Evolutionary conservation across 441 rosid genomes (phyloP).

Genomic region (Populus hybrid): DNA sequence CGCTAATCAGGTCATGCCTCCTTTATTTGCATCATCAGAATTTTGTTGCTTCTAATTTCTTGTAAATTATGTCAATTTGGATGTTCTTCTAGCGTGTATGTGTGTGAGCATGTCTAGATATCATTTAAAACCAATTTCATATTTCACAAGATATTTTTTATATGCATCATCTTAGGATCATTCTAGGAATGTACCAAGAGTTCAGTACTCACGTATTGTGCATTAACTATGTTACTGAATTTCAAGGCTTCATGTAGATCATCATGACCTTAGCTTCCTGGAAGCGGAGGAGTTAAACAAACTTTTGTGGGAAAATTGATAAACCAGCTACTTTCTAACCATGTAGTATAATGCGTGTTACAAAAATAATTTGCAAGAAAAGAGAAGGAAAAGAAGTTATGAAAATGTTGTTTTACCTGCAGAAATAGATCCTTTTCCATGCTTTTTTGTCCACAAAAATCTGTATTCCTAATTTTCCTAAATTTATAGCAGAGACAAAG

Average conservation of each 20-base stretch:
- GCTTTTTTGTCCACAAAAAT: background rate
- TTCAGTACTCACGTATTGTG: background rate
- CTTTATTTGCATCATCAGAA: background rate
- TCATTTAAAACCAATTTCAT: background rate
- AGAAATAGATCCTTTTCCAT: background rate
- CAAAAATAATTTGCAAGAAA: background rate
- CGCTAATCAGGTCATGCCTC: slow-evolving; percentile 60
- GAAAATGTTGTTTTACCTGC: background rate
- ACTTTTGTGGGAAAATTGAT: background rate
- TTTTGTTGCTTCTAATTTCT: background rate
- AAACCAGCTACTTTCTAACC: background rate
- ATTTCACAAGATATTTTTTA: background rate
- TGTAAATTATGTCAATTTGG: background rate
- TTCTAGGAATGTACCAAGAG: background rate
- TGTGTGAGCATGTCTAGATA: background rate
- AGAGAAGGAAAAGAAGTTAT: background rate
- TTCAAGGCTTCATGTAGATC: background rate
- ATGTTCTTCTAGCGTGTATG: background rate
- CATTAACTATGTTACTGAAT: background rate
- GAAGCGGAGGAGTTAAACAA: background rate
- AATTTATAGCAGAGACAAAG: background rate
- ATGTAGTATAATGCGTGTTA: background rate
- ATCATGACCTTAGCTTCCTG: background rate
- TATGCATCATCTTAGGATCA: background rate
- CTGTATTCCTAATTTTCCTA: background rate